Evolutionary conservation across 2,329 filamentous ascomycete genomes (phyloP), one percentile per base, ranked within the genome.

Genomic region (Colletotrichum paranaense): DNA sequence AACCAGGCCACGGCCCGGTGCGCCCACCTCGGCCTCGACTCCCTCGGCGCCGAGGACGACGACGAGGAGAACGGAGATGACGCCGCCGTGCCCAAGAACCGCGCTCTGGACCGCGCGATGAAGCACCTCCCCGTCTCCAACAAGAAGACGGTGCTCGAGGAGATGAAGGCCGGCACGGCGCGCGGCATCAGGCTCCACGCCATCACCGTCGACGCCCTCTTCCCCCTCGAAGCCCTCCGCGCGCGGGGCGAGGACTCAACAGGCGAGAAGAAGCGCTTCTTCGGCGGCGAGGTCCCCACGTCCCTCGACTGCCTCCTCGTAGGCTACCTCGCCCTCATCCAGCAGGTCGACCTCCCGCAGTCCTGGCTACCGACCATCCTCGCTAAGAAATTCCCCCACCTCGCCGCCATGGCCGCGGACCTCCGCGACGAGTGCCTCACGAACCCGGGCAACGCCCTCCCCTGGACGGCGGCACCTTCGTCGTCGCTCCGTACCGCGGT

Each of bases 291-390:
- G 6, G 67, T 69, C n/a, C 87, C 90, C 0, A 90, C 90, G 2
- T 90, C 88, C 67, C 83, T 97, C 28, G 95, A 98, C 81, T 98
- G 94, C 79, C 81, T 98, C 59, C 92, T 91, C 0, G 90, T 94
- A 78, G 97, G 92, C 12, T 97, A 97, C 80, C 85, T 98, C 46
- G 88, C 91, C 2, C 84, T 98, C 62, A 93, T 97, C 85, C 85
- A 93, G 26, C 83, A 86, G 66, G 81, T 83, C 8, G 78, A 82
- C 14, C 86, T 88, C 4, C 87, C 87, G 3, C 82, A 83, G 64
- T 83, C 86, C 65, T 87, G 85, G 78, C 78, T 88, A 2, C 77
- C 76, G 7, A 76, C 69, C 3, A 76, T 76, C 49, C 75, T 84
- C 49, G 73, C 68, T 24, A 74, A 75, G 59, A 78, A 79, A 14